Percentiles rank a stretch among this genome's conserved stretches.
These are phyloP conservation scores for Parafenestella ontariensis DNA, from an alignment of 2,329 filamentous ascomycete genomes.

Conservation along the genomic window DNA sequence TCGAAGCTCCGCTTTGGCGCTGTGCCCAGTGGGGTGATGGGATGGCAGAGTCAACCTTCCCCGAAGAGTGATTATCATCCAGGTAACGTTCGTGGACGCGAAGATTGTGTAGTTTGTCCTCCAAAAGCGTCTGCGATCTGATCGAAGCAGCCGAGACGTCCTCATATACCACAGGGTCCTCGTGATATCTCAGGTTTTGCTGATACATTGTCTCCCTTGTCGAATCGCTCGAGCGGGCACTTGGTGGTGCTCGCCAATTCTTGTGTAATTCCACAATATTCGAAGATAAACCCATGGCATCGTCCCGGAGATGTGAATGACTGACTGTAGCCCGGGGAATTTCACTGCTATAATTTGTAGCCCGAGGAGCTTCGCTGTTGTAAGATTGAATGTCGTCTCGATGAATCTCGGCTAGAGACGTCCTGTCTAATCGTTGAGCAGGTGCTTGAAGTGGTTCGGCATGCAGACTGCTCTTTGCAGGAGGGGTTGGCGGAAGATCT, in stretches of 20 bases:
- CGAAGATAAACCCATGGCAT: constrained; percentile 23
- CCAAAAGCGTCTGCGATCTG: constrained; percentile 26
- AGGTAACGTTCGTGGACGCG: constrained; percentile 33
- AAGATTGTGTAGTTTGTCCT: constrained; percentile 35
- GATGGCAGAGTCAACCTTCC: constrained; percentile 25
- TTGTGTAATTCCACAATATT: constrained; percentile 35
- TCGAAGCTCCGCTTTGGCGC: constrained; percentile 32
- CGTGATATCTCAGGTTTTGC: constrained; percentile 25
- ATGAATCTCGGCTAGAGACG: constrained; percentile 29
- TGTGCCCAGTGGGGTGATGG: constrained; percentile 24
- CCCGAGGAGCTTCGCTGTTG: constrained; percentile 10
- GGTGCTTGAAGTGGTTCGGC: constrained; percentile 9
- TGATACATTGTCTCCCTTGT: constrained; percentile 38
- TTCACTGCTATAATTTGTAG: constrained; percentile 19
- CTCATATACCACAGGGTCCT: constrained; percentile 32
- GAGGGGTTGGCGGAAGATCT: constrained; percentile 37
- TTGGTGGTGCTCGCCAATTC: constrained; percentile 39
- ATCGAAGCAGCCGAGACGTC: constrained; percentile 30
- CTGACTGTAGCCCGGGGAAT: constrained; percentile 9
- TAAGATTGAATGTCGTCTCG: constrained; percentile 19
- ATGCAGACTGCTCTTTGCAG: constrained; percentile 21
- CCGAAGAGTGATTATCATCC: constrained; percentile 25
- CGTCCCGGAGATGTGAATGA: constrained; percentile 25
- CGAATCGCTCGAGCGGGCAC: constrained; percentile 36
- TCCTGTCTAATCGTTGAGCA: constrained; percentile 17